Percentiles rank a stretch among this genome's conserved stretches.
Evolutionary conservation across 768 basidiomycete genomes (phyloP).

Genomic region (Nevesoporus exiguus): DNA sequence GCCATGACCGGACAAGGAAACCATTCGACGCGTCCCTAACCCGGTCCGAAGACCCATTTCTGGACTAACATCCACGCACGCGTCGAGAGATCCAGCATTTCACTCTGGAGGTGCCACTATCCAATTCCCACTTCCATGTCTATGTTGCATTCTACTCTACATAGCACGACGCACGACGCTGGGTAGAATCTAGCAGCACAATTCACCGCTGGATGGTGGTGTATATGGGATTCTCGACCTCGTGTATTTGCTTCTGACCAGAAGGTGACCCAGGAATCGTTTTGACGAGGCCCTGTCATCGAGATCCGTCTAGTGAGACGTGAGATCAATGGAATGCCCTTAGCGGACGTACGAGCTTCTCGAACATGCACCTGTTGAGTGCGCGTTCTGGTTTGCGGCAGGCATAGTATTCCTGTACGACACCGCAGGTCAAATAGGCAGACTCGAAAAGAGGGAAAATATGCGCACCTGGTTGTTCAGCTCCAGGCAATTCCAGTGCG

Average conservation of each 20-base stretch:
- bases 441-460: background rate
- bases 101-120: background rate
- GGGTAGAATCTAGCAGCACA: background rate
- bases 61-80: background rate
- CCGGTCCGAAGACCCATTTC: background rate
- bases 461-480: constrained; percentile 85
- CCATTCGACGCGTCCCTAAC: constrained; percentile 24
- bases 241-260: constrained; percentile 83
- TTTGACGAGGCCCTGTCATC: constrained; percentile 80
- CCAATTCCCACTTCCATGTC: background rate
- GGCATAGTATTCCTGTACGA: constrained; percentile 71
- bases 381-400: constrained; percentile 87
- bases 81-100: background rate
- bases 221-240: constrained; percentile 81
- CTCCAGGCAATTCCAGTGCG: constrained; percentile 95
- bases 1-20: constrained; percentile 25
- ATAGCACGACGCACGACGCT: constrained; percentile 1
- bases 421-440: background rate
- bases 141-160: constrained; percentile 22
- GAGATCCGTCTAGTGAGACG: background rate
- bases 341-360: constrained; percentile 80
- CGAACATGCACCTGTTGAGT: constrained; percentile 93
- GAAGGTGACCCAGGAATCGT: constrained; percentile 85
- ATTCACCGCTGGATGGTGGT: constrained; percentile 78
- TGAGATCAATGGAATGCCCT: background rate